Evolutionary conservation across 2,329 filamentous ascomycete genomes (phyloP), one percentile per base, ranked within the genome.

Genomic region (Graphium sp.): DNA sequence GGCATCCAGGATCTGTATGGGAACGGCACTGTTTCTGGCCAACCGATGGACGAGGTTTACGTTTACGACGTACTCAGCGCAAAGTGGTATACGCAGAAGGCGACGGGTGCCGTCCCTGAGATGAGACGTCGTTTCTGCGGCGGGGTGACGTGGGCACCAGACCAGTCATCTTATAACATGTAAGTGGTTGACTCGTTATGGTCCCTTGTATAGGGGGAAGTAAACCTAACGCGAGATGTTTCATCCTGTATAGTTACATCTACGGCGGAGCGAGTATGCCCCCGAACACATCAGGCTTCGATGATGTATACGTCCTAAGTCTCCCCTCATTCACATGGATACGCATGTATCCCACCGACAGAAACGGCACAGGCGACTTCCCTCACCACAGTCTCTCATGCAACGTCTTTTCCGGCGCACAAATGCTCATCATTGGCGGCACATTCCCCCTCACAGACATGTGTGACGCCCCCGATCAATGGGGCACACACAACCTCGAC

Each of bases 301-400:
- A 74, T 39, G 70, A 76, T 46, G 56, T 66, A 31, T 76, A 72
- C 39, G 64, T 75, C 31, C 53, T 76, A 13, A 60, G 62, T 6
- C 51, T 77, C 11, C 72, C 71, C 2, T 63, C 66, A 2, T 77
- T 76, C 44, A 64, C 55, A 4, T 77, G 71, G 71, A 64, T 73
- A 35, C 66, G 64, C 35, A 54, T 60, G 37, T 65, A 57, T 31
- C 60, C 58, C 9, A 46, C 46, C 25, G 45, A 53, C 31, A 40
- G 41, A 26, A 48, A 55, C 32, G 19, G 18, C 12, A 54, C 52
- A 1, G 50, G 56, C 18, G 42, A 41, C 22, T 52, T 50, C 21
- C 58, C 57, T 10, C 66, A 70, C 36, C 60, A 73, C 42, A 62
- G 60, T 16, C 51, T 70, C 17, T 64, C 56, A 20, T 74, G 69